These are phyloP conservation scores for Lipomyces oligophaga DNA, from an alignment of 805 yeast species.

Conservation along the genomic window DNA sequence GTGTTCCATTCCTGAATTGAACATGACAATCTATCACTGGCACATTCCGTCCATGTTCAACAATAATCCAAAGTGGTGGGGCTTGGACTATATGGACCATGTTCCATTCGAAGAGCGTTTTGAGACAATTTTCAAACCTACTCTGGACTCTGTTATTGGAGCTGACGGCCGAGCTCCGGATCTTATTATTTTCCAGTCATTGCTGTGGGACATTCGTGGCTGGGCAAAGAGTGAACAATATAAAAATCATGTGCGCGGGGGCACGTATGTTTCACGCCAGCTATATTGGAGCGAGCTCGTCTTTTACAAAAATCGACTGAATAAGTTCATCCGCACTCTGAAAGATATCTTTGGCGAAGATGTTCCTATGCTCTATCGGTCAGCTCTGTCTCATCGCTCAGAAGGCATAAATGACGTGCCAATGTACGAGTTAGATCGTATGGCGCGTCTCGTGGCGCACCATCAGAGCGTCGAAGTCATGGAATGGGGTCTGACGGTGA, in stretches of 20 bases:
- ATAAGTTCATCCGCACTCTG: conserved; percentile 8
- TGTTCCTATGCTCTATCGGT: conserved; percentile 23
- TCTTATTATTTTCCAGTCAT: conserved; percentile 11
- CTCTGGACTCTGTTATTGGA: conserved; percentile 9
- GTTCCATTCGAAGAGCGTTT: conserved; percentile 18
- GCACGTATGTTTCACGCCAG: conserved; percentile 10
- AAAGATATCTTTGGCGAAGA: conserved; percentile 7
- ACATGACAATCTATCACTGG: conserved; percentile 23
- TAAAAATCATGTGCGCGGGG: background rate
- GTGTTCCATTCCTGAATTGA: conserved; percentile 8
- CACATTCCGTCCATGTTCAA: conserved; percentile 21
- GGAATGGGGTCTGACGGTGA: conserved; percentile 18
- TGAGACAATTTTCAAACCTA: conserved; percentile 6
- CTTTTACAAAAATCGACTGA: conserved; percentile 9
- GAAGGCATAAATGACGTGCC: conserved; percentile 14
- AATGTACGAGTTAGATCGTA: conserved; percentile 15
- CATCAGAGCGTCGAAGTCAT: conserved; percentile 13
- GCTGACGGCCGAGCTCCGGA: conserved; percentile 13
- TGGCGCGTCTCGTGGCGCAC: conserved; percentile 16
- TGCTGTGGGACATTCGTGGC: conserved; percentile 15
- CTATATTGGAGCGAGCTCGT: conserved; percentile 15
- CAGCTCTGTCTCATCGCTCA: conserved; percentile 9
- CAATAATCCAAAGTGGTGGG: conserved; percentile 21
- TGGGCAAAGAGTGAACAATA: conserved; percentile 5
- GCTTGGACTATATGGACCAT: conserved; percentile 9